These are phyloP conservation scores for Candida sakaeoensis DNA, from an alignment of 805 yeast species.

Conservation along the genomic window DNA sequence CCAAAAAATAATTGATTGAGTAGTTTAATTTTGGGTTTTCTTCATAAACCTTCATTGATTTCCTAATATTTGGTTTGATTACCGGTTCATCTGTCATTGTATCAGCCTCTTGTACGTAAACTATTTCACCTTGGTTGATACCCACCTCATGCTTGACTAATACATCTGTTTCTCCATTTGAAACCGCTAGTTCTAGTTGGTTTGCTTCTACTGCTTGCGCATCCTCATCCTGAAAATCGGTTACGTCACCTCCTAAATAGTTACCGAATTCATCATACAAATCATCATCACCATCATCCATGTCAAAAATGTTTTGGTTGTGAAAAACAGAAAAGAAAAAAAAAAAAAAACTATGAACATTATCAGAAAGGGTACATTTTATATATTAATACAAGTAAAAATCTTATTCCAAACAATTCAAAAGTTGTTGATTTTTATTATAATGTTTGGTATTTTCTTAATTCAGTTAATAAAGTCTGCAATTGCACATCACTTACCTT, in stretches of 20 bases:
- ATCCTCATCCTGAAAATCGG: slow-evolving; percentile 34
- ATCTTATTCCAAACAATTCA: not conserved
- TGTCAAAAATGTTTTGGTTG: not conserved
- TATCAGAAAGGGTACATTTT: not conserved
- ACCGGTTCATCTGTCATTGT: slow-evolving; percentile 16
- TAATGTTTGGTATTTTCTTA: slow-evolving; percentile 55
- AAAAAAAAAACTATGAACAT: not conserved
- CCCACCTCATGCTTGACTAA: slow-evolving; percentile 2
- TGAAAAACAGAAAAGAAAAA: not conserved
- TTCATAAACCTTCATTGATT: slow-evolving; percentile 16
- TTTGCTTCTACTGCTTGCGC: not conserved
- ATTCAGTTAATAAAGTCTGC: slow-evolving; percentile 82
- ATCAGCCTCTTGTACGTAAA: slow-evolving; percentile 13
- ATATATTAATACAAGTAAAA: not conserved
- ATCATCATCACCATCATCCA: slow-evolving; percentile 58
- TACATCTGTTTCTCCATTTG: slow-evolving; percentile 8
- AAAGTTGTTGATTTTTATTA: slow-evolving; percentile 19
- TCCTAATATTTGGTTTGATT: slow-evolving; percentile 23
- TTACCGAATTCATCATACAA: slow-evolving; percentile 83
- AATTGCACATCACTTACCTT: slow-evolving; percentile 85
- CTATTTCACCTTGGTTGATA: slow-evolving; percentile 3
- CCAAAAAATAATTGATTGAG: slow-evolving; percentile 58
- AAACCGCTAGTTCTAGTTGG: not conserved
- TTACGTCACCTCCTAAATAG: slow-evolving; percentile 45
- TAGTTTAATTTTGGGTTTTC: slow-evolving; percentile 59